These are phyloP conservation scores for Colletotrichum cereale DNA, from an alignment of 2,329 filamentous ascomycete genomes.

Conservation along the genomic window DNA sequence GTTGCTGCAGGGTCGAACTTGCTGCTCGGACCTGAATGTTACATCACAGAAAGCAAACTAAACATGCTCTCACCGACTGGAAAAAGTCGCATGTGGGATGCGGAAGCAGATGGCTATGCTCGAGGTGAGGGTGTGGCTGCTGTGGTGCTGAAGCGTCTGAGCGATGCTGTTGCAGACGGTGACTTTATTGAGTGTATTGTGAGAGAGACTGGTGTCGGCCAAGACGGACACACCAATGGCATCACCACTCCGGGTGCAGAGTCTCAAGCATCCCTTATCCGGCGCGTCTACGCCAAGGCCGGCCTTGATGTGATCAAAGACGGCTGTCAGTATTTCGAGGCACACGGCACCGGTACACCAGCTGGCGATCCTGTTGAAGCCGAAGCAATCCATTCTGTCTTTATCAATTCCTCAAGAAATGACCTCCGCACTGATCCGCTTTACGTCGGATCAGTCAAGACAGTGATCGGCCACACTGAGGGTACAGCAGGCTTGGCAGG, in stretches of 20 bases:
- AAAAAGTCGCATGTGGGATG: constrained; percentile 55
- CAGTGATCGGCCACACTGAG: neutral
- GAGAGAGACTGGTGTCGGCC: constrained; percentile 55
- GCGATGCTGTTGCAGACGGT: constrained; percentile 53
- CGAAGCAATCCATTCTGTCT: constrained; percentile 44
- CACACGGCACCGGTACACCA: constrained; percentile 55
- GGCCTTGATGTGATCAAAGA: constrained; percentile 28
- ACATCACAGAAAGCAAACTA: constrained; percentile 41
- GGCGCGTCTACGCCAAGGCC: constrained; percentile 43
- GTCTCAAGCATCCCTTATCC: constrained; percentile 47
- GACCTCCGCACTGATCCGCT: neutral
- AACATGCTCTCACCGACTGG: constrained; percentile 54
- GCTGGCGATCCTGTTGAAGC: constrained; percentile 54
- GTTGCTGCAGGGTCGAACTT: constrained; percentile 48
- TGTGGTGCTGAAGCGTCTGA: constrained; percentile 61
- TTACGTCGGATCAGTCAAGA: neutral
- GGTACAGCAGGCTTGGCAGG: neutral
- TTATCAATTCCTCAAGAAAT: neutral
- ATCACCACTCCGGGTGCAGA: constrained; percentile 53
- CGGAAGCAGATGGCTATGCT: constrained; percentile 62
- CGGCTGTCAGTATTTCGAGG: constrained; percentile 43
- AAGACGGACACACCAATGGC: constrained; percentile 71
- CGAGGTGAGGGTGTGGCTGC: constrained; percentile 63
- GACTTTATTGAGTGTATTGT: constrained; percentile 45
- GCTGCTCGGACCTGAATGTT: neutral